phyloP scores from a whole-genome alignment of 805 yeast genomes.

The Saturnispora dispora region DNA sequence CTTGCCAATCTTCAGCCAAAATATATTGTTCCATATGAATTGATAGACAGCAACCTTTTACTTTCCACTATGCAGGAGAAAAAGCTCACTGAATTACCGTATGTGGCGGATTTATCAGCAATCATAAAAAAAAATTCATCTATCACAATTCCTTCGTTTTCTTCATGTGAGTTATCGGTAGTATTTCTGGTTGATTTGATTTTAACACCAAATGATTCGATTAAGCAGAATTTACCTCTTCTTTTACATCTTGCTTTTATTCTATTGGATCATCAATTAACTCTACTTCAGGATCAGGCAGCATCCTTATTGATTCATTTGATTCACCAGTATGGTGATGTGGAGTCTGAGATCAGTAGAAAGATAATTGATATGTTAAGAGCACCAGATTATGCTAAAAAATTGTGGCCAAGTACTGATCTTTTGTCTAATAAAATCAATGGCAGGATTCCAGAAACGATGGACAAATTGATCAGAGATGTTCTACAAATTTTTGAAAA shows the following conservation, averaged over 20 bases:
- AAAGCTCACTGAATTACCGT: conserved; percentile 41
- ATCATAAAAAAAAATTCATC: conserved; percentile 40
- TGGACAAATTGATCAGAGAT: conserved; percentile 66
- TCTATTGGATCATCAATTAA: conserved; percentile 78
- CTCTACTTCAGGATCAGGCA: conserved; percentile 79
- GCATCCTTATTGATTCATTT: conserved; percentile 63
- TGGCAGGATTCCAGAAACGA: conserved; percentile 74
- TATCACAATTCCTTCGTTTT: conserved; percentile 53
- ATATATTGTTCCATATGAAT: conserved; percentile 64
- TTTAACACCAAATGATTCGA: conserved; percentile 54
- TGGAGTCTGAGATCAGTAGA: conserved; percentile 43
- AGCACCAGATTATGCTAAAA: conserved; percentile 37
- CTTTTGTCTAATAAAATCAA: conserved; percentile 66
- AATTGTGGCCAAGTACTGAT: conserved; percentile 83
- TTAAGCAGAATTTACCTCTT: conserved; percentile 54
- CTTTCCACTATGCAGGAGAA: conserved; percentile 11
- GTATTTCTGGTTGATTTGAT: conserved; percentile 78
- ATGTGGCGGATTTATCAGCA: conserved; percentile 62
- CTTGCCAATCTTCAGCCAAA: conserved; percentile 70
- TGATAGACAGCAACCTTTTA: conserved; percentile 10
- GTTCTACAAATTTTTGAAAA: conserved; percentile 48
- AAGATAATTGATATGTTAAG: conserved; percentile 52
- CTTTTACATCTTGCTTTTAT: conserved; percentile 73
- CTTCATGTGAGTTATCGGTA: conserved; percentile 79
- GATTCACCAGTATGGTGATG: conserved; percentile 50